A percentile compares a stretch with the other conserved stretches of the same genome.
These are phyloP conservation scores for Volutella citrinella DNA, from an alignment of 2,329 filamentous ascomycete genomes.

Conservation along the genomic window DNA sequence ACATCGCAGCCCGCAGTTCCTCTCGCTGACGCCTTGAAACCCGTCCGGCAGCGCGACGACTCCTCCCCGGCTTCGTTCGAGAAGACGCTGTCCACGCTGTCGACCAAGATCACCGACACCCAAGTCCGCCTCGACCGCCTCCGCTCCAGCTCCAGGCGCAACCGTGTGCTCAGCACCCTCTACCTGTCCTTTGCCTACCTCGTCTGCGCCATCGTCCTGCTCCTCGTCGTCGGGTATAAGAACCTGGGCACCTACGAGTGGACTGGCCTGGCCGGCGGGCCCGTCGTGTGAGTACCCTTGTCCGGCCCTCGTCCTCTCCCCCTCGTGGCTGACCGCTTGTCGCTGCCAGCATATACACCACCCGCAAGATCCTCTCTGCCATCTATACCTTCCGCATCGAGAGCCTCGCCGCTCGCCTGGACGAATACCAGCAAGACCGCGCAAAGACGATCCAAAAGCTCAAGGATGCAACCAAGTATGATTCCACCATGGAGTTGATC, in stretches of 20 bases:
- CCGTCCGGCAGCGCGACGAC: constrained; percentile 61
- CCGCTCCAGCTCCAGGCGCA: constrained; percentile 69
- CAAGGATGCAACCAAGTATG: constrained; percentile 92
- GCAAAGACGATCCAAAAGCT: constrained; percentile 88
- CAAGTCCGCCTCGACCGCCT: constrained; percentile 71
- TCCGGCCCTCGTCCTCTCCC: no score
- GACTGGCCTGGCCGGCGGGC: constrained; percentile 72
- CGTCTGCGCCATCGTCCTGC: constrained; percentile 76
- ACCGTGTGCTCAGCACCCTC: constrained; percentile 83
- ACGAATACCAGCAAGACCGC: constrained; percentile 74
- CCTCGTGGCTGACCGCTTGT: no score
- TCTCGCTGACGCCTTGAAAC: neutral
- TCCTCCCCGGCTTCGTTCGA: constrained; percentile 90
- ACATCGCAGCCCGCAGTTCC: constrained; percentile 24
- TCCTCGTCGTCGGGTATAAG: constrained; percentile 79
- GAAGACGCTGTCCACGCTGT: constrained; percentile 79
- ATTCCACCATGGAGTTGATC: constrained; percentile 87
- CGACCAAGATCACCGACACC: constrained; percentile 75
- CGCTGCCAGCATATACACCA: constrained; percentile 77
- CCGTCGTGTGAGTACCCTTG: constrained; percentile 62
- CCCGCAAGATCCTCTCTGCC: constrained; percentile 62
- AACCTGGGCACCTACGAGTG: constrained; percentile 78
- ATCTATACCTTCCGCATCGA: constrained; percentile 83
- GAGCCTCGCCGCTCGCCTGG: constrained; percentile 64
- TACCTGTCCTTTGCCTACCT: constrained; percentile 91